These are phyloP conservation scores for Paramyrothecium sp. DNA, from an alignment of 2,329 filamentous ascomycete genomes.

Conservation along the genomic window DNA sequence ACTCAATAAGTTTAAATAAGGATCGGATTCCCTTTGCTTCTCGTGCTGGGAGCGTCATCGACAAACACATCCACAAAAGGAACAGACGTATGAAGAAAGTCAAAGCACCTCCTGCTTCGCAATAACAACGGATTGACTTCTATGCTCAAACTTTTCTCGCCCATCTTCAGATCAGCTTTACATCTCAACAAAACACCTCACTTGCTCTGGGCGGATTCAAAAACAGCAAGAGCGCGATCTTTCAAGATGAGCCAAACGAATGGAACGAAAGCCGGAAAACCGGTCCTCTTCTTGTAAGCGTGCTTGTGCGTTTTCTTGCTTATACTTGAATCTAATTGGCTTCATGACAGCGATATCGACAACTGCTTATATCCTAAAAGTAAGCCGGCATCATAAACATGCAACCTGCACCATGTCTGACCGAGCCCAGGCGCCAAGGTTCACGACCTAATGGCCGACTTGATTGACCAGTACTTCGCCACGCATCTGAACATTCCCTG, in stretches of 20 bases:
- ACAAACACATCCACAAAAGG: neutral
- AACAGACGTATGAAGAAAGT: no score
- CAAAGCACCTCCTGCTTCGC: no score
- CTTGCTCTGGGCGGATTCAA: neutral
- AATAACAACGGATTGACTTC: neutral
- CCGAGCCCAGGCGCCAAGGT: slow-evolving; percentile 66
- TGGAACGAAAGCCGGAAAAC: slow-evolving; percentile 29
- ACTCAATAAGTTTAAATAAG: no score
- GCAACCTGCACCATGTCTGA: slow-evolving; percentile 3
- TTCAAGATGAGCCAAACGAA: slow-evolving; percentile 30
- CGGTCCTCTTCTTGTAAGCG: slow-evolving; percentile 43
- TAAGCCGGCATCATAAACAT: slow-evolving; percentile 36
- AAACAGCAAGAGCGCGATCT: neutral
- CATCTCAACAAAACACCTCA: neutral
- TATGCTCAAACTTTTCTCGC: neutral
- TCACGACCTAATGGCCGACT: slow-evolving; percentile 80
- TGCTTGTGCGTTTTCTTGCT: neutral
- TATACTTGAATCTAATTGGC: slow-evolving; percentile 4
- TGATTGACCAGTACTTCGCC: slow-evolving; percentile 68
- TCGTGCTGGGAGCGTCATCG: neutral
- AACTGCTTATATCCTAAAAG: slow-evolving; percentile 94
- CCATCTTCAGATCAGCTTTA: neutral
- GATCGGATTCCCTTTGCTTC: neutral
- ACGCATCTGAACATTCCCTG: slow-evolving; percentile 70
- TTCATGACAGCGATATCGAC: slow-evolving; percentile 79